Evolutionary conservation across 768 basidiomycete species (phyloP).

Genomic region (Lactarius pseudohatsudake): DNA sequence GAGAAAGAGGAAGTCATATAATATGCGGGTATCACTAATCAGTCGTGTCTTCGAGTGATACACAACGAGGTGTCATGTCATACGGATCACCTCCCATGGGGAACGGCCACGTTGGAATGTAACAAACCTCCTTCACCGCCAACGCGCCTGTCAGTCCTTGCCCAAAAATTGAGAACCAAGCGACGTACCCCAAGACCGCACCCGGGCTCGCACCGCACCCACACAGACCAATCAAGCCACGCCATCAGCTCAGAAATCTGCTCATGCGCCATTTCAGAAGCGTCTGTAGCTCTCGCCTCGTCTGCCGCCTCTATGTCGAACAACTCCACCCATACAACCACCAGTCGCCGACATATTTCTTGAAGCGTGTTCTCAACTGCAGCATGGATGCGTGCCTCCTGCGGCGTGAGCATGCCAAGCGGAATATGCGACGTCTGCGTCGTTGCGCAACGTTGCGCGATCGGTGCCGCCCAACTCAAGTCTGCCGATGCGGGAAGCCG

Average conservation of each 20-base stretch:
- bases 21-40: no score
- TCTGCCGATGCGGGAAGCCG: conserved; percentile 5
- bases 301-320: conserved; percentile 28
- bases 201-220: conserved; percentile 26
- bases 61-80: conserved; percentile 27
- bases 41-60: background rate
- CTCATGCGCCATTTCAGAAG: background rate
- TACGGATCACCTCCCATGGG: conserved; percentile 5
- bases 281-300: background rate
- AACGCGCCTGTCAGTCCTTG: background rate
- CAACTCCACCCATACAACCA: conserved; percentile 24
- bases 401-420: conserved; percentile 21
- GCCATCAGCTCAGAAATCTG: conserved; percentile 25
- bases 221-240: conserved; percentile 31
- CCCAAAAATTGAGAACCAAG: no score
- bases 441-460: conserved; percentile 26
- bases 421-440: conserved; percentile 12
- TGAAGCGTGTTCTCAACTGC: conserved; percentile 13
- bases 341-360: conserved; percentile 28
- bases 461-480: conserved; percentile 23
- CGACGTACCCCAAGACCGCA: conserved; percentile 27
- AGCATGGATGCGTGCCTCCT: conserved; percentile 24
- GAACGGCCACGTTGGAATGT: conserved; percentile 30
- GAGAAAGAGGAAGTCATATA: no score
- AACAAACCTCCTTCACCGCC: conserved; percentile 18